Percentiles rank a stretch among this genome's conserved stretches.
These are phyloP conservation scores for Glycine soja DNA, from an alignment of 306 rosid species.

Conservation along the genomic window DNA sequence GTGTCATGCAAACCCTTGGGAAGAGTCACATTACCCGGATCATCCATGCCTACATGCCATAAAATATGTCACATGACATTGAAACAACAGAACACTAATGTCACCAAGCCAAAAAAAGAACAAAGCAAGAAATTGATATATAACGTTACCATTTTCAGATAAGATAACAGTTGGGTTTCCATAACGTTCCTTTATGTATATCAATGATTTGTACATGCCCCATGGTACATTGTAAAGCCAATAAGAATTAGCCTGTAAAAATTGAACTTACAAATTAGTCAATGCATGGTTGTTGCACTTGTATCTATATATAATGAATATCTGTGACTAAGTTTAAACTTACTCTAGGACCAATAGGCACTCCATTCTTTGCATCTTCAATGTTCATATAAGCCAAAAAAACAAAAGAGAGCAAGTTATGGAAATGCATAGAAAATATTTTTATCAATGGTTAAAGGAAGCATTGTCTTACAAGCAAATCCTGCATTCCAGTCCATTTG, in stretches of 20 bases:
- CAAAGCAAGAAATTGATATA: neutral
- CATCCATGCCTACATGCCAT: conserved; percentile 75
- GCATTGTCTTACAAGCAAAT: conserved; percentile 74
- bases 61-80: neutral
- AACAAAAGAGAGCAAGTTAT: conserved; percentile 4
- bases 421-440: neutral
- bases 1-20: conserved; percentile 70
- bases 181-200: conserved; percentile 74
- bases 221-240: conserved; percentile 98
- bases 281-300: conserved; percentile 20
- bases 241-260: conserved; percentile 72
- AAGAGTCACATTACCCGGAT: conserved; percentile 73
- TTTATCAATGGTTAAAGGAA: conserved; percentile 1
- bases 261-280: conserved; percentile 10
- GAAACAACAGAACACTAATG: conserved; percentile 3
- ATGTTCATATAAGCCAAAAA: conserved; percentile 22
- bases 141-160: conserved; percentile 75
- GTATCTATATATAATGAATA: conserved; percentile 1
- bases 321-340: conserved; percentile 32
- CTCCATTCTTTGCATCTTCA: conserved; percentile 82
- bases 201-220: conserved; percentile 90
- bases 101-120: neutral
- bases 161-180: conserved; percentile 81
- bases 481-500: conserved; percentile 88
- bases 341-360: conserved; percentile 84